Base-by-base conservation (phyloP, 225 moss, liverwort and hornwort species). In the Pleurozium schreberi region DNA sequence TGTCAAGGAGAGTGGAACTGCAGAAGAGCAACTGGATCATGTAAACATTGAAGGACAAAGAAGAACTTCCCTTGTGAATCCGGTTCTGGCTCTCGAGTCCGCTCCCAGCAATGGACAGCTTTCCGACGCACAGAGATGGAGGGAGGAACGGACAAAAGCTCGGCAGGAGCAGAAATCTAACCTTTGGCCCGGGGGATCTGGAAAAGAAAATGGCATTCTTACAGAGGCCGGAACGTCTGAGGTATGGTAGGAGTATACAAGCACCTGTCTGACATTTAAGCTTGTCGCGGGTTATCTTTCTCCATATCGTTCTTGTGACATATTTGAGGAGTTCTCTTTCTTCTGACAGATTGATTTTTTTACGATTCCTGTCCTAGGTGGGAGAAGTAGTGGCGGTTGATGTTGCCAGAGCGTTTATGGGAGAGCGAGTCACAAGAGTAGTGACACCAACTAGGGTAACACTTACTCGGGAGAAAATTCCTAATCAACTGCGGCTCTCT, bases 391-490 rank as follows among this genome's bases (percentile, higher is more conserved):
- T 94, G 55, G 91, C 96, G 80, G 95, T 98, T 53, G 97, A 97
- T 88, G 94, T 97, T 87, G 98, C 98, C 45, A 95, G 93, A 84
- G 98, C 98, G 74, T 98, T 94, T 62, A 98, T 98, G 98, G 97
- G 97, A 88, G 97, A 96, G 84, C 94, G 98, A 89, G 89, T 92
- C 58, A 90, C 93, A 50, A 92, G 92, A 86, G 89, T 90, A 60
- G 87, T 91, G 85, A 96, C 93, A 75, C 93, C 96, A 70, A 90
- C 95, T 81, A 93, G 95, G 83, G 87, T 90, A 45, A 87, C 92
- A 67, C 90, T 92, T 55, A 93, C 95, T 62, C 89, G 91, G 86
- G 95, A 95, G 89, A 95, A 93, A 86, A 81, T 91, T 76, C 80
- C 90, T 82, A 89, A 88, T 81, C 92, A 91, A 53, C 73, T 88